Base-by-base conservation (phyloP, 257 asterid genomes). In the Nicotiana tomentosiformis region DNA sequence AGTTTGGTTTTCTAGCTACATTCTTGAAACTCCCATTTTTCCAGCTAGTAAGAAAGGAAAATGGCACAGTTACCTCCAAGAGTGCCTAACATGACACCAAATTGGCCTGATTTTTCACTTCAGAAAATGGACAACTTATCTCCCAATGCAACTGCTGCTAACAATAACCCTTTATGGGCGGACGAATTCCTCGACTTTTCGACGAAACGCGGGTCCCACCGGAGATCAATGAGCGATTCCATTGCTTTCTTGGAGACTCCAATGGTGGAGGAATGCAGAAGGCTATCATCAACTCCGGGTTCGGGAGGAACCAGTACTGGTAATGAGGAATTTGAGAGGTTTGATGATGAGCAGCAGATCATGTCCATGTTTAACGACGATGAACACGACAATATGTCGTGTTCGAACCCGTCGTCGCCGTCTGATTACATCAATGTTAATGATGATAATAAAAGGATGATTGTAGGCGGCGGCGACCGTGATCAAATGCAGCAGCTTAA, bases 41-140 rank as follows among this genome's bases (percentile, higher is more conserved):
- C 18, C 0, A 53, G 57, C 57, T 51, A 53, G 49, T 2, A 8
- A 43, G 10, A 43, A 43, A 43, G 49, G 11, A 43, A 43, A 26
- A 94, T 95, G 98, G 95, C 98, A 53, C 98, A 95, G 9, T 86
- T 93, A 81, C 98, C 98, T 77, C 98, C 98, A 16, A 92, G 92
- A 86, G 96, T 79, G 29, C 98, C 98, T 4, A 90, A 82, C 87
- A 78, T 90, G 89, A 79, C 90, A 29, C 90, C 89, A 16, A 91
- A 84, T n/a, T 94, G 97, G 98, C 82, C 90, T 7, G 90, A 90
- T 53, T 91, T 90, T 74, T 49, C 92, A 15, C 95, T 79, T 62
- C 95, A 91, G 55, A 89, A 85, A 86, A 84, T 88, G 90, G 87
- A 87, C 29, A 65, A 87, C 60, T 58, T 68, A 26, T 18, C 88